phyloP scores from a whole-genome alignment of 306 rosid species.

The Notholithocarpus densiflorus region DNA sequence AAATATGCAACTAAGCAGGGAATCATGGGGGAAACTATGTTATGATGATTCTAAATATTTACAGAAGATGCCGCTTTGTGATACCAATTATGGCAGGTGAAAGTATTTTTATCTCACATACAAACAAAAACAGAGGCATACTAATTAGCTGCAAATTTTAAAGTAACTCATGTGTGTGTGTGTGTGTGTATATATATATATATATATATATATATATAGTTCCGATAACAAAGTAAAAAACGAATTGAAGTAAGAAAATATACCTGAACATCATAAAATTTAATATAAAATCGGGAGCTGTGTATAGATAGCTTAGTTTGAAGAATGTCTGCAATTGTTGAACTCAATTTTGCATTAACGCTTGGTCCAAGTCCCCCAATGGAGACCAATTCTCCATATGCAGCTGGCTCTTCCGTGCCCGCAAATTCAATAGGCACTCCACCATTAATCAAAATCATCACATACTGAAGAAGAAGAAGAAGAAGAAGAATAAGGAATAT shows the following conservation, averaged over 20 bases:
- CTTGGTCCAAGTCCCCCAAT: conserved; percentile 81
- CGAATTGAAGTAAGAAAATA: conserved; percentile 3
- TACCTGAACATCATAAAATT: conserved; percentile 82
- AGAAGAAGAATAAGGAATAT: not conserved
- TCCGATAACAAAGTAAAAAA: not conserved
- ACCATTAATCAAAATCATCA: conserved; percentile 88
- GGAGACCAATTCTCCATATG: conserved; percentile 86
- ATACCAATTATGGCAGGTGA: not conserved
- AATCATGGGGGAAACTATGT: no score
- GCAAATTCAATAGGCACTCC: conserved; percentile 79
- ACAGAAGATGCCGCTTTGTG: no score
- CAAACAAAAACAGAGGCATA: not conserved
- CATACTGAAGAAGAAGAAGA: conserved; percentile 56
- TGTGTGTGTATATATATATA: no score
- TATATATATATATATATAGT: no score
- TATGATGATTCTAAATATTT: no score
- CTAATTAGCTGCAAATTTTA: not conserved
- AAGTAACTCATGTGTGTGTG: not conserved
- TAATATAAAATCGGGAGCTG: conserved; percentile 82
- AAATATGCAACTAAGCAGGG: not conserved
- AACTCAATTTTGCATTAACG: conserved; percentile 81
- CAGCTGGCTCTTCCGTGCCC: conserved; percentile 92
- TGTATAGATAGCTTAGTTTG: conserved; percentile 79
- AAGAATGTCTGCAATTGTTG: conserved; percentile 88
- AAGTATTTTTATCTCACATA: not conserved